Base-by-base conservation (phyloP, 2,329 filamentous ascomycete species). In the Curvularia hawaiiensis region DNA sequence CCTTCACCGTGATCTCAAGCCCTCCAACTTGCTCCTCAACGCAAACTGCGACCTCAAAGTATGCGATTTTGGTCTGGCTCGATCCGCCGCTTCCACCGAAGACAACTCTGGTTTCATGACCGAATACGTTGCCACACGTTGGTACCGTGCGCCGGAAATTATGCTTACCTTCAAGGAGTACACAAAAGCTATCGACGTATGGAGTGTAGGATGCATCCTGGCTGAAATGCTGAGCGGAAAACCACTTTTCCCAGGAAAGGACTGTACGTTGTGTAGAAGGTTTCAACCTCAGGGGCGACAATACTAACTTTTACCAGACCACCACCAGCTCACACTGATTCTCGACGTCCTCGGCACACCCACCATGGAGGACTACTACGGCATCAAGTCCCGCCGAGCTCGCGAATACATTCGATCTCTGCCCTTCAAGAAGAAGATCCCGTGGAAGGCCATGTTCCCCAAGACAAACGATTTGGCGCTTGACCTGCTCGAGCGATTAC, bases 31-130 rank as follows among this genome's bases (percentile, higher is more conserved):
- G 60, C 88, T 99, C 26, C 85, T 99, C 62, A 99, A 99, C 76
- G 95, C 95, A 73, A 99, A 99, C 80, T 99, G 95, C 79, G 95
- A 99, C 80, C 84, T 99, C 68, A 99, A 99, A 80, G 95, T 99
- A 68, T 99, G 95, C 80, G 95, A 99, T 78, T 99, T 99, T 73
- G 95, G 95, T 74, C 87, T 99, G 56, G 95, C 95, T 48, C 89
- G 93, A 73, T 98, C 94, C 10, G 95, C 95, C 12, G 95, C 95
- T 9, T 97, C 94, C 10, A 96, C 96, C 67, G 95, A 99, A 75
- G 95, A 99, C 79, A 99, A 99, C 80, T 97, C 94, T n/a, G 95
- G 95, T 22, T 99, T 99, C 86, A 99, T 99, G 95, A 99, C 95
- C 16, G 95, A 99, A 96, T 99, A 99, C 77, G 95, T 99, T 56